These are phyloP conservation scores for Tetracladium maxilliforme DNA, from an alignment of 2,329 filamentous ascomycete species.

Conservation along the genomic window DNA sequence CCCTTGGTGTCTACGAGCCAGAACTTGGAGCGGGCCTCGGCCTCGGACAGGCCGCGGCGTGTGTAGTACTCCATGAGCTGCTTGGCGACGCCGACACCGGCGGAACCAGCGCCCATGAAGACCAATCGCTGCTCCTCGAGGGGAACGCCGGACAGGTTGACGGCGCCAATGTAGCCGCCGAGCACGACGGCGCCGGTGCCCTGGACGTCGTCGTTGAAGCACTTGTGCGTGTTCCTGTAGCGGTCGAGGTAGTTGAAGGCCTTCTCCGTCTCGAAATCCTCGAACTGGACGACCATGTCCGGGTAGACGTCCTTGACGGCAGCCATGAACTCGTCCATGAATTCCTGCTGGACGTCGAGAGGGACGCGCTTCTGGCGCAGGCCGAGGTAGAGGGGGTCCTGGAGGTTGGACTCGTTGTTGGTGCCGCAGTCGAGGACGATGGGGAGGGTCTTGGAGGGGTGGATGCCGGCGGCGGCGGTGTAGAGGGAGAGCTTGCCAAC, in stretches of 20 bases:
- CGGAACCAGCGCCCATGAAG: constrained; percentile 91
- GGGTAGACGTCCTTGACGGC: constrained; percentile 64
- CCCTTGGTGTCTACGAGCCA: constrained; percentile 97
- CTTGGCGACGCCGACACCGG: constrained; percentile 93
- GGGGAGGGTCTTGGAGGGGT: constrained; percentile 68
- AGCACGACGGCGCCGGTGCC: constrained; percentile 92
- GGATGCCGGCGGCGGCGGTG: constrained; percentile 88
- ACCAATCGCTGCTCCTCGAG: constrained; percentile 85
- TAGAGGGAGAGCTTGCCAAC: constrained; percentile 91
- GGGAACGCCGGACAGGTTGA: constrained; percentile 74
- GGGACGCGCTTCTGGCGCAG: constrained; percentile 71
- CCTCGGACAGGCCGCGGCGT: constrained; percentile 76
- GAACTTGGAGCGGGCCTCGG: constrained; percentile 81
- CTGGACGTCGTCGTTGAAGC: constrained; percentile 98
- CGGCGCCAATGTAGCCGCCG: constrained; percentile 60
- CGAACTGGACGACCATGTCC: constrained; percentile 70
- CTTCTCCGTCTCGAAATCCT: constrained; percentile 87
- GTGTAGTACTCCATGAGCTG: constrained; percentile 97
- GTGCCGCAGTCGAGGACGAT: constrained; percentile 56
- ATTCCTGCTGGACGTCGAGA: constrained; percentile 67
- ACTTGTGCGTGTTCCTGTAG: constrained; percentile 79
- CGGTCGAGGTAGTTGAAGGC: constrained; percentile 87
- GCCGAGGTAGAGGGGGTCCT: constrained; percentile 73
- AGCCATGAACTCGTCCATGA: constrained; percentile 95
- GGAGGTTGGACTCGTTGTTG: constrained; percentile 49